Conservation (phyloP, 2,329 filamentous ascomycete genomes). For the Pyrenophora seminiperda region DNA sequence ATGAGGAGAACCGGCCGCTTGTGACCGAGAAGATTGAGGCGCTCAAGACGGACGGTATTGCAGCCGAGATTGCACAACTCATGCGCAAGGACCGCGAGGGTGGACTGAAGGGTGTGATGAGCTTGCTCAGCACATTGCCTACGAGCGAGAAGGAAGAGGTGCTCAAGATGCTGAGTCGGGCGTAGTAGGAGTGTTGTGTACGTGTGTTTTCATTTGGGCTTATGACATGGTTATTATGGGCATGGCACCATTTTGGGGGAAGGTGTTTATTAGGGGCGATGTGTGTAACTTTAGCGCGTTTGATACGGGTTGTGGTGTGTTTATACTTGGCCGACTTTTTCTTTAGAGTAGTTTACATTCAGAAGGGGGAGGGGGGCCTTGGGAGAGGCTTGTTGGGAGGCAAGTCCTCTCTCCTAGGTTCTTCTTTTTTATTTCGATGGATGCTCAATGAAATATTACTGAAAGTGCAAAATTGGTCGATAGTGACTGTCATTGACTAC, state of each 20-base stretch:
- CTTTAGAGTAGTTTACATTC: conserved; percentile 5
- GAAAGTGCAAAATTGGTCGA: conserved; percentile 3
- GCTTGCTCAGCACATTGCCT: conserved; percentile 84
- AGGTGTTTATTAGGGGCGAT: conserved; percentile 7
- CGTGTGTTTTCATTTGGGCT: conserved; percentile 10
- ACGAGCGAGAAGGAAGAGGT: conserved; percentile 86
- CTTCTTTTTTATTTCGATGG: not conserved
- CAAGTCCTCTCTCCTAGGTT: conserved; percentile 7
- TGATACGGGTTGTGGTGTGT: conserved; percentile 4
- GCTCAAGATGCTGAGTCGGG: conserved; percentile 60
- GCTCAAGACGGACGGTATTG: conserved; percentile 76
- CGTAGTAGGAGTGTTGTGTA: conserved; percentile 40
- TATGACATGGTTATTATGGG: conserved; percentile 5
- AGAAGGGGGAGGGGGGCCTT: conserved; percentile 1
- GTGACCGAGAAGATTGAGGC: conserved; percentile 83
- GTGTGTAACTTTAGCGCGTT: conserved; percentile 17
- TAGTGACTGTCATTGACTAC: too few relatives aligned
- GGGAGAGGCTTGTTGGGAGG: conserved; percentile 21
- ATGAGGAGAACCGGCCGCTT: conserved; percentile 87
- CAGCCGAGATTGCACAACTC: conserved; percentile 71
- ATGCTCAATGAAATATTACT: conserved; percentile 3
- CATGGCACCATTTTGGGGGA: conserved; percentile 5
- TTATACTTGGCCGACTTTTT: too few relatives aligned
- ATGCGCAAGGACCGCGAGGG: conserved; percentile 69
- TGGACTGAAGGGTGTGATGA: conserved; percentile 82